Base-by-base conservation (phyloP, 805 yeast genomes). In the Saturnispora galanensis region DNA sequence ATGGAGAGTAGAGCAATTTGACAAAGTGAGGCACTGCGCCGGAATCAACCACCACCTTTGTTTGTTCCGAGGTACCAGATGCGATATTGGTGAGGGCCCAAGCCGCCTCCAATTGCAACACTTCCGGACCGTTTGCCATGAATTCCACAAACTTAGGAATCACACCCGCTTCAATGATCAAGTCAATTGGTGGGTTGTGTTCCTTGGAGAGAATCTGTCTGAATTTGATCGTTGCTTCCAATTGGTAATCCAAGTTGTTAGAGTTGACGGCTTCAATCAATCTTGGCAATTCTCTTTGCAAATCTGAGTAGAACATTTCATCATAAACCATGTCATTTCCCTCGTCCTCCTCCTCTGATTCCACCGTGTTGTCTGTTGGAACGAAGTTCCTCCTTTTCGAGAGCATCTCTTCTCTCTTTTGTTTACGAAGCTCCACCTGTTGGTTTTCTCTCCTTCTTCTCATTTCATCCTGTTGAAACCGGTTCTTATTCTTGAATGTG, bases 11-110 rank as follows among this genome's bases (percentile, higher is more conserved):
- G 55, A 93, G 73, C 54, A 93, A 71, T 52, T 81, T 74, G 38
- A 93, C 95, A 65, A 93, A 88, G 45, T 79, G 69, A 15, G 97
- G 97, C 37, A 93, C 94, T 0, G 97, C 97, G 43, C 90, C 94
- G 4, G 90, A 81, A 50, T 88, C 90, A 46, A 93, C 93, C 45
- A 93, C 97, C 36, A 81, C 81, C 56, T 75, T 76, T 16, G 98
- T 93, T 67, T 93, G 97, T 39, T 78, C 83, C 35, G 95, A 78
- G 42, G 82, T 71, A 51, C 98, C 98, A 4, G 96, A 86, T 17
- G 97, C 97, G 63, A 93, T 90, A 63, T 93, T 93, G 41, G 98
- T 93, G 55, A 93, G 75, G n/a, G 97, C 97, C 98, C 98, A 93
- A 8, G 98, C 97, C 10, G 97, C 96, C 70, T 93, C 98, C 56